Evolutionary conservation across 1,139 yeast genomes (phyloP).

Genomic region (Pichia sp.): DNA sequence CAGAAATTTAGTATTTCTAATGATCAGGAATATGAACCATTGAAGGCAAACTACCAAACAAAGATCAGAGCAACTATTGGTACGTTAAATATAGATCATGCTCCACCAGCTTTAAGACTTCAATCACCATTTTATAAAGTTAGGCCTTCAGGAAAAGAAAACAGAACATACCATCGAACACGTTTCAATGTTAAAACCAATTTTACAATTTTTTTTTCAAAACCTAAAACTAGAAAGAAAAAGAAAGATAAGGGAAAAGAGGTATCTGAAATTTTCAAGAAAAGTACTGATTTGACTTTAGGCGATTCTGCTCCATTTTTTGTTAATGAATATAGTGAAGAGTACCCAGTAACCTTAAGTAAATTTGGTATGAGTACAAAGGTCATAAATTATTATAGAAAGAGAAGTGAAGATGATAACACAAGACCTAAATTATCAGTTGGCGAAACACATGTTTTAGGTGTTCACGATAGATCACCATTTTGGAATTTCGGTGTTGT

Average conservation of each 20-base stretch:
- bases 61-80: constrained; percentile 93
- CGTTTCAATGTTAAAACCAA: constrained; percentile 73
- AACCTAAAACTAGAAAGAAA: constrained; percentile 72
- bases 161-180: constrained; percentile 78
- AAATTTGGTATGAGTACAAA: constrained; percentile 97
- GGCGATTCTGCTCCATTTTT: constrained; percentile 79
- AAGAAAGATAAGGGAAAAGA: constrained; percentile 87
- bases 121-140: constrained; percentile 93
- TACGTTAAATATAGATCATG: constrained; percentile 83
- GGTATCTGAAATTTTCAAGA: constrained; percentile 62
- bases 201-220: constrained; percentile 67
- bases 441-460: constrained; percentile 94
- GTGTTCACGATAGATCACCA: constrained; percentile 92
- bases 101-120: constrained; percentile 77
- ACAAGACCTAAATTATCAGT: constrained; percentile 81
- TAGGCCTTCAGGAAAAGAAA: constrained; percentile 57
- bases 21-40: constrained; percentile 75
- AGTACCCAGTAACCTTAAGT: constrained; percentile 74
- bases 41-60: constrained; percentile 82
- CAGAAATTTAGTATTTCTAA: constrained; percentile 76
- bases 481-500: constrained; percentile 99
- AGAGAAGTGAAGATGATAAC: constrained; percentile 72
- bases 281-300: constrained; percentile 69
- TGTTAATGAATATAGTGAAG: constrained; percentile 86
- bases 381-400: constrained; percentile 86